phyloP scores from a whole-genome alignment of 1,139 yeast genomes.

The Saccharomyces hybrid region DNA sequence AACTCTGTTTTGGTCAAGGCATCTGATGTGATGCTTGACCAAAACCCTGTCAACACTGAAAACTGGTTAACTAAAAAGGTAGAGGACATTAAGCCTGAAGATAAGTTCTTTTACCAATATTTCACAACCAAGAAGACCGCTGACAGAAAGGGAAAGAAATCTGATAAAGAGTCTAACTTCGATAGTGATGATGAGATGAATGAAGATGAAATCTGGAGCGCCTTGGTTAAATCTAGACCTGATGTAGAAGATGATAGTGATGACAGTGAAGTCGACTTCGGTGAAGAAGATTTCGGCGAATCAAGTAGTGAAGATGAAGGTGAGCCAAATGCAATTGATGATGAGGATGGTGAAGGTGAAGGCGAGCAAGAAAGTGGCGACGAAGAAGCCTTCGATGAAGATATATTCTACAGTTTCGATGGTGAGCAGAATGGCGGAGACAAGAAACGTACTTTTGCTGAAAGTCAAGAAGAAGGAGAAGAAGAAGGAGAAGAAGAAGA shows the following conservation, averaged over 20 bases:
- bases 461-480: slow-evolving; percentile 15
- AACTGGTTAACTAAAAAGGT: slow-evolving; percentile 70
- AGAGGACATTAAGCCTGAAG: slow-evolving; percentile 74
- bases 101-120: slow-evolving; percentile 81
- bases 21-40: slow-evolving; percentile 40
- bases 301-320: slow-evolving; percentile 31
- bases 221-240: slow-evolving; percentile 76
- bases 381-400: slow-evolving; percentile 9
- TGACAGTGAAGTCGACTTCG: slow-evolving; percentile 38
- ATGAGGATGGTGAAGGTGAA: slow-evolving; percentile 21
- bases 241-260: slow-evolving; percentile 62
- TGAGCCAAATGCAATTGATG: slow-evolving; percentile 28
- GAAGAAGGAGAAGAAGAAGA: slow-evolving; percentile 2
- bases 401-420: slow-evolving; percentile 14
- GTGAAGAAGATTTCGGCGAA: slow-evolving; percentile 28
- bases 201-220: slow-evolving; percentile 85
- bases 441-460: slow-evolving; percentile 15
- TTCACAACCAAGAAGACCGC: slow-evolving; percentile 54
- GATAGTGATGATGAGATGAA: slow-evolving; percentile 50
- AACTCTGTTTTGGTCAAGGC: slow-evolving; percentile 66
- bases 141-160: slow-evolving; percentile 32
- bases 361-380: slow-evolving; percentile 23
- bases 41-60: slow-evolving; percentile 67
- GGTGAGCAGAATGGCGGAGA: slow-evolving; percentile 24
- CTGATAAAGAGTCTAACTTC: slow-evolving; percentile 25